phyloP scores from a whole-genome alignment of 2,329 filamentous ascomycete genomes.

The Botryosphaeria dothidea region DNA sequence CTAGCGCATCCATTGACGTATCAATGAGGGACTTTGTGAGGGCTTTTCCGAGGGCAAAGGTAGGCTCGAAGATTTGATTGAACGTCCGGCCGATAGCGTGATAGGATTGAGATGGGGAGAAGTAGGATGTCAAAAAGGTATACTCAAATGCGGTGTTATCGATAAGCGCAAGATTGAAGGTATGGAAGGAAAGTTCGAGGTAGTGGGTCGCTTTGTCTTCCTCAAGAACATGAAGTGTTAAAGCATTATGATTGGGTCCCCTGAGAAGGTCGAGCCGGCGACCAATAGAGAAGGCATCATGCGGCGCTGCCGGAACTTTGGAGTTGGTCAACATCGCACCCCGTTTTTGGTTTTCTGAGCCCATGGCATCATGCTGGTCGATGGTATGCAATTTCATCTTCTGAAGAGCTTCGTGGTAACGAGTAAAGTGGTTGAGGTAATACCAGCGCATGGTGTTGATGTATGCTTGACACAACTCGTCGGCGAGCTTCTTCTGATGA shows the following conservation, averaged over 20 bases:
- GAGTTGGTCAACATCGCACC: slow-evolving; percentile 33
- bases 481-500: slow-evolving; percentile 78
- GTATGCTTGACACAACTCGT: slow-evolving; percentile 90
- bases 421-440: slow-evolving; percentile 85
- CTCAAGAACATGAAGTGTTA: slow-evolving; percentile 87
- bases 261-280: slow-evolving; percentile 81
- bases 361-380: slow-evolving; percentile 81
- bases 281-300: slow-evolving; percentile 88
- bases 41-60: slow-evolving; percentile 77
- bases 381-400: slow-evolving; percentile 81
- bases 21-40: slow-evolving; percentile 76
- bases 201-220: slow-evolving; percentile 86
- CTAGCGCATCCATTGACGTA: slow-evolving; percentile 79
- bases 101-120: slow-evolving; percentile 74
- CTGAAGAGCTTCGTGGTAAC: slow-evolving; percentile 80
- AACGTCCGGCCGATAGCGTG: slow-evolving; percentile 81
- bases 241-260: slow-evolving; percentile 69
- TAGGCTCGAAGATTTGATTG: slow-evolving; percentile 83
- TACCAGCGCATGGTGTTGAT: slow-evolving; percentile 99
- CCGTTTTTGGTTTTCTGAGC: slow-evolving; percentile 71
- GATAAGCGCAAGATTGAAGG: slow-evolving; percentile 90
- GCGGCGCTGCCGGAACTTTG: slow-evolving; percentile 56
- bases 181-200: slow-evolving; percentile 85
- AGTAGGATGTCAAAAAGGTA: slow-evolving; percentile 88
- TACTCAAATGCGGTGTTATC: slow-evolving; percentile 96